Base-by-base conservation (phyloP, 768 basidiomycete genomes). In the Zangia roseola region DNA sequence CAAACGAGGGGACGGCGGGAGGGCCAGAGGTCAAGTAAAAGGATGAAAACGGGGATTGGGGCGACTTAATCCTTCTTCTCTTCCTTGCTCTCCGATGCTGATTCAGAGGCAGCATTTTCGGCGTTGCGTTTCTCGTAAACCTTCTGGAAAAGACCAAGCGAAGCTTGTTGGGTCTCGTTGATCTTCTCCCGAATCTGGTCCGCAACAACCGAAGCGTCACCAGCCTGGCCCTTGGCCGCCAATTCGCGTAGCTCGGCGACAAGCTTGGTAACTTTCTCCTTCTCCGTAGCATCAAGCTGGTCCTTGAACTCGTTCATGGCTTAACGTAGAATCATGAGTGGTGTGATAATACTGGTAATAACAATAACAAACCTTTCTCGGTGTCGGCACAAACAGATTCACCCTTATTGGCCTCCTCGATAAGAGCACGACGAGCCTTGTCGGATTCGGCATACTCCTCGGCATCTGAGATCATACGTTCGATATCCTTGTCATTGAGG, bases 291-390 rank as follows among this genome's bases (percentile, higher is more conserved):
- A 57, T 97, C 94, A 48, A 99, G 83, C 65, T 97, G 93, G 39
- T 95, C 91, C 78, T 94, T 94, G 82, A 98, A 98, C 74, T 99
- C 97, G 62, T 77, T 82, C 87, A 98, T 90, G 16, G 94, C 91
- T 91, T 59, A 5, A 20, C 8, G 52, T 30, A 12, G 26, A 8
- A 45, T 13, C 3, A 20, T 63, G 10, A 65, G 44, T 23, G 40
- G 8, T 14, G 0, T 26, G 12, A 4, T 5, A 16, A 28, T 12
- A 0, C 9, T 26, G 6, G 35, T 6, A 21, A 31, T 10, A 10
- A 31, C 30, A 10, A 16, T 31, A 10, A 69, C 79, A 40, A 56
- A 86, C 87, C 89, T 76, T 97, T 98, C 80, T 97, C 94, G 2
- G 94, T 98, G 66, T 98, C 95, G 50, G 85, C 76, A 62, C 86